phyloP scores from a whole-genome alignment of 805 yeast genomes.

The Hanseniaspora taiwanica region DNA sequence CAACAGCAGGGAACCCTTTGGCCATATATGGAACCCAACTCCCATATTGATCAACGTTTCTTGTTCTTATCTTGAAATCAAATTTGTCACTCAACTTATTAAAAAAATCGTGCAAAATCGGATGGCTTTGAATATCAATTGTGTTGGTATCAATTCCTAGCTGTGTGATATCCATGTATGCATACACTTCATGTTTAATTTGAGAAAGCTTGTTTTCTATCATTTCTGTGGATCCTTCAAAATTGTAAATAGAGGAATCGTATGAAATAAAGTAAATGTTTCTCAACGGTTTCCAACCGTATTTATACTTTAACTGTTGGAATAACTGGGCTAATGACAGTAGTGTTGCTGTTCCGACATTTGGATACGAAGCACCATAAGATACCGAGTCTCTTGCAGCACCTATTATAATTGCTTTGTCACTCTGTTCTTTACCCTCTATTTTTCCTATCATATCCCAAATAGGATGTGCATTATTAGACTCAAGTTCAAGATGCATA shows the following conservation, averaged over 20 bases:
- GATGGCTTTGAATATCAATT: constrained; percentile 49
- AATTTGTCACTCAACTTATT: constrained; percentile 19
- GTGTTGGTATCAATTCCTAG: constrained; percentile 35
- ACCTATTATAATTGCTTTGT: constrained; percentile 62
- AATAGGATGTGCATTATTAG: constrained; percentile 44
- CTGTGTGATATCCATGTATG: constrained; percentile 57
- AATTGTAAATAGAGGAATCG: constrained; percentile 69
- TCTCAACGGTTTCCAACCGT: constrained; percentile 74
- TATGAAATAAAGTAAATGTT: constrained; percentile 72
- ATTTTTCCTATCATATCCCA: constrained; percentile 75
- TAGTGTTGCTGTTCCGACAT: constrained; percentile 62
- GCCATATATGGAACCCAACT: constrained; percentile 57
- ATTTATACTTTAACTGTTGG: constrained; percentile 45
- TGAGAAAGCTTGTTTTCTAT: constrained; percentile 41
- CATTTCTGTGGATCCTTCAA: constrained; percentile 78
- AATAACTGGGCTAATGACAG: constrained; percentile 60
- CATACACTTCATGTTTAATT: constrained; percentile 46
- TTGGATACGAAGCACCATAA: constrained; percentile 58
- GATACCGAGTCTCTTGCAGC: constrained; percentile 71
- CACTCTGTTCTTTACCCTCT: constrained; percentile 67
- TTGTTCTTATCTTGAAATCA: constrained; percentile 16
- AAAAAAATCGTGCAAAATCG: constrained; percentile 41
- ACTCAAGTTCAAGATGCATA: constrained; percentile 29
- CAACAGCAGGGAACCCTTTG: constrained; percentile 37
- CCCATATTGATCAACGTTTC: constrained; percentile 31